A percentile compares a stretch with the other conserved stretches of the same genome.
Conservation (phyloP, 768 basidiomycete species). For the Mycena kentingensis region DNA sequence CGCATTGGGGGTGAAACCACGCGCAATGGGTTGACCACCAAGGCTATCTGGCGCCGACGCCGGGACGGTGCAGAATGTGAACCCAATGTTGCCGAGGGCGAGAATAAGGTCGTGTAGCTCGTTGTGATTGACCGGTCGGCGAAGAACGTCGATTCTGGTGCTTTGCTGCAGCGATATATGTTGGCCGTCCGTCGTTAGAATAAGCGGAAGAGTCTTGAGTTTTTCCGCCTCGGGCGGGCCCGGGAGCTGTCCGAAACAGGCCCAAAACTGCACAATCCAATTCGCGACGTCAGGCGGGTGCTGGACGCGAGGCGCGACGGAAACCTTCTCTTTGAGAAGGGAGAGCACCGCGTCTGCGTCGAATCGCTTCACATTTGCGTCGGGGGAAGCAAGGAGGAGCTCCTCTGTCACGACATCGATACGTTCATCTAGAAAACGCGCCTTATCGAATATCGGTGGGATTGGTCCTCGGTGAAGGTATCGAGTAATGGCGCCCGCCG, state of each 20-base stretch:
- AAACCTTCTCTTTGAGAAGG: slow-evolving; percentile 4
- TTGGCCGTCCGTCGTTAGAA: slow-evolving; percentile 12
- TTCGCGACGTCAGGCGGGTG: slow-evolving; percentile 5
- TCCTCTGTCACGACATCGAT: not conserved
- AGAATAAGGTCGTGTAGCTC: slow-evolving; percentile 4
- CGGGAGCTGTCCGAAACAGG: slow-evolving; percentile 6
- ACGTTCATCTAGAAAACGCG: slow-evolving; percentile 9
- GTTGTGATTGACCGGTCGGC: not conserved
- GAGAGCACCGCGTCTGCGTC: slow-evolving; percentile 10
- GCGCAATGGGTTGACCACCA: not conserved
- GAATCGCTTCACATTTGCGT: slow-evolving; percentile 15
- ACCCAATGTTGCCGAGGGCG: slow-evolving; percentile 11
- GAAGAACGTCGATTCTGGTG: slow-evolving; percentile 14
- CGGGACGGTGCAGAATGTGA: slow-evolving; percentile 16
- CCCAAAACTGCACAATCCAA: slow-evolving; percentile 23
- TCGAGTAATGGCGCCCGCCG: no score
- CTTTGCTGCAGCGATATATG: slow-evolving; percentile 19
- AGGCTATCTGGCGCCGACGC: not conserved
- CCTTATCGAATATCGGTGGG: slow-evolving; percentile 13
- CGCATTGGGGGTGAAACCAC: slow-evolving; percentile 12
- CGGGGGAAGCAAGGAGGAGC: slow-evolving; percentile 7
- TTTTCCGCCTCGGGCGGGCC: slow-evolving; percentile 3
- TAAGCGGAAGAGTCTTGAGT: slow-evolving; percentile 13
- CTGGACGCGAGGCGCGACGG: not conserved
- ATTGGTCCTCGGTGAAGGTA: no score